Conservation (phyloP, 495 filamentous ascomycete genomes). For the Haplographium delicatum region DNA sequence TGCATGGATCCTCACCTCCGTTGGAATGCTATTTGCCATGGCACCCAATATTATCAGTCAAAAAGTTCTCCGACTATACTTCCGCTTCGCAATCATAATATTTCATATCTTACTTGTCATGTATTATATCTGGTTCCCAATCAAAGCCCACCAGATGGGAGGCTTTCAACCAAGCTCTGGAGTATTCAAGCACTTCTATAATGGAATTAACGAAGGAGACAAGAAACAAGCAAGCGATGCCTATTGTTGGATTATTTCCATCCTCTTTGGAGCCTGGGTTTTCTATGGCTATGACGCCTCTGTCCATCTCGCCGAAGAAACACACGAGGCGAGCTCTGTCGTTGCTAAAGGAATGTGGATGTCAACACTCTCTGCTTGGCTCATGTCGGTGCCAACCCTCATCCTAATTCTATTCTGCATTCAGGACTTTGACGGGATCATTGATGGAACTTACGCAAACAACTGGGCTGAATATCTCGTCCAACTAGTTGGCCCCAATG, state of each 20-base stretch:
- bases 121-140: slow-evolving; percentile 28
- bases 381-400: slow-evolving; percentile 30
- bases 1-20: slow-evolving; percentile 27
- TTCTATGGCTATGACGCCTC: slow-evolving; percentile 41
- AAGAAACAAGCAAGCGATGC: slow-evolving; percentile 22
- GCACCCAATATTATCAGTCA: slow-evolving; percentile 29
- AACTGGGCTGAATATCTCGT: slow-evolving; percentile 34
- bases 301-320: slow-evolving; percentile 45
- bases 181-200: slow-evolving; percentile 26
- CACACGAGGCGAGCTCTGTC: slow-evolving; percentile 34
- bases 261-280: slow-evolving; percentile 27
- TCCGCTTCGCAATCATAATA: slow-evolving; percentile 26
- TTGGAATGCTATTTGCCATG: slow-evolving; percentile 30
- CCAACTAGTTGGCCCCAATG: slow-evolving; percentile 27
- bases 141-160: slow-evolving; percentile 14
- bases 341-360: slow-evolving; percentile 35
- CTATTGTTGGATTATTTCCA: slow-evolving; percentile 26
- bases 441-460: slow-evolving; percentile 24
- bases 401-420: slow-evolving; percentile 29
- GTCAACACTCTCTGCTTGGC: slow-evolving; percentile 27
- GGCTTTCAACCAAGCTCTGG: slow-evolving; percentile 22
- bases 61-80: slow-evolving; percentile 24
- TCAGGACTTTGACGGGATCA: slow-evolving; percentile 31
- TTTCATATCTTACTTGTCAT: slow-evolving; percentile 21
- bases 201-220: slow-evolving; percentile 25